Evolutionary conservation across 148 eudicot genomes (phyloP), one percentile per base, ranked within the genome.

Genomic region (Pharnaceum exiguum): DNA sequence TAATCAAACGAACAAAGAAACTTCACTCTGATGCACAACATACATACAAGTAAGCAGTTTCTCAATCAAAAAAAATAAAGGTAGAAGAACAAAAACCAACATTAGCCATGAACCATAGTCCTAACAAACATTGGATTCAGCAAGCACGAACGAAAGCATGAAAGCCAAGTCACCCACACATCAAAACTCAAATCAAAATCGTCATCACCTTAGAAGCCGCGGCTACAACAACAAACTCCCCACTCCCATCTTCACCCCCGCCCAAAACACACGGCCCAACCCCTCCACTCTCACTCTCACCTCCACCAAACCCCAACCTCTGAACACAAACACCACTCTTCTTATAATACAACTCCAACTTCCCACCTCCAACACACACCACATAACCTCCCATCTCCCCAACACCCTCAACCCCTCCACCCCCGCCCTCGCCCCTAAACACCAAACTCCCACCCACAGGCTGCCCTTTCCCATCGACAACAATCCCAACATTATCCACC

Each of bases 371-470:
- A 19, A 66, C 76, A 63, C 63, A 83, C 55, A 75, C 82, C 51
- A 94, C 76, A 68, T 78, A 76, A 21, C 66, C 67, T 51, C 79
- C 79, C 18, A 94, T 59, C 67, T 86, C 99, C 12, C 81, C 83
- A 25, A 94, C n/a, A n/a, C n/a, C n/a, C n/a, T n/a, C n/a, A n/a
- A n/a, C n/a, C n/a, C n/a, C n/a, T 55, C 19, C 85, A 77, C 63
- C 79, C 82, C 6, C 96, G 99, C 68, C 81, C 71, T 46, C 69
- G 78, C 67, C 66, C 67, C 66, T 63, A 60, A 94, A 89, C 19
- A 94, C 85, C 89, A 94, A 78, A 64, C 89, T 94, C 2, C 99
- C 96, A 51, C 96, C 87, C 46, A 84, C 89, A 9, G 99, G 99
- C 55, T 85, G 96, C 25, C 99, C 99, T 16, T 65, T 71, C 37